A percentile compares a stretch with the other conserved stretches of the same genome.
phyloP scores from a whole-genome alignment of 352 stramenopile genomes.

The Pythium plurisporium region DNA sequence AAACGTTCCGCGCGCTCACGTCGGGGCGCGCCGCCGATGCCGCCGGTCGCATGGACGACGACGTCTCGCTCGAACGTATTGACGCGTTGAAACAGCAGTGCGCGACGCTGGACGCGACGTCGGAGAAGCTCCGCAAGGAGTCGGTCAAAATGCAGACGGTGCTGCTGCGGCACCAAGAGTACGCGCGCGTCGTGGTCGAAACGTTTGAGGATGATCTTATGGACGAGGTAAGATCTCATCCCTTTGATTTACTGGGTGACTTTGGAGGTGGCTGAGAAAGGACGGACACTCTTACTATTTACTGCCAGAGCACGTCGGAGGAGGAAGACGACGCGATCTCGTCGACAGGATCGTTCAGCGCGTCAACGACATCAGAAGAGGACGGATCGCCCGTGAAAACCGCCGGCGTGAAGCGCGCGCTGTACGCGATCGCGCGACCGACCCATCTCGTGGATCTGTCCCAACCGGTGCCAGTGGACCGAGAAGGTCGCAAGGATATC shows the following conservation, averaged over 20 bases:
- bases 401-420: slow-evolving; percentile 5
- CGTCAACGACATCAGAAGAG: slow-evolving; percentile 25
- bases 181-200: slow-evolving; percentile 36
- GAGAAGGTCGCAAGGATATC: slow-evolving; percentile 39
- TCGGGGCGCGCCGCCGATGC: slow-evolving; percentile 5
- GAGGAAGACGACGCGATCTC: slow-evolving; percentile 20
- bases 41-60: neutral
- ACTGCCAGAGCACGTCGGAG: slow-evolving; percentile 12
- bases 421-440: slow-evolving; percentile 19
- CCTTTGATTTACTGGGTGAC: too few species aligned
- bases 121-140: slow-evolving; percentile 41
- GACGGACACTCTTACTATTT: slow-evolving; percentile 5
- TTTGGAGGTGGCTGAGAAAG: too few species aligned
- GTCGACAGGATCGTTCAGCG: slow-evolving; percentile 8
- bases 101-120: slow-evolving; percentile 34
- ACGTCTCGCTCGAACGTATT: neutral
- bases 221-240: slow-evolving; percentile 20
- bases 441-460: slow-evolving; percentile 27
- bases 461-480: slow-evolving; percentile 25
- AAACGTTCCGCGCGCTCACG: slow-evolving; percentile 40
- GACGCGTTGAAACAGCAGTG: slow-evolving; percentile 34
- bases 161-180: slow-evolving; percentile 23
- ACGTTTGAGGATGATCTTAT: slow-evolving; percentile 36
- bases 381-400: slow-evolving; percentile 31
- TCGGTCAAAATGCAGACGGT: slow-evolving; percentile 29